Conservation (phyloP, 176 grass and related monocot genomes). For the Tuctoria greenei region DNA sequence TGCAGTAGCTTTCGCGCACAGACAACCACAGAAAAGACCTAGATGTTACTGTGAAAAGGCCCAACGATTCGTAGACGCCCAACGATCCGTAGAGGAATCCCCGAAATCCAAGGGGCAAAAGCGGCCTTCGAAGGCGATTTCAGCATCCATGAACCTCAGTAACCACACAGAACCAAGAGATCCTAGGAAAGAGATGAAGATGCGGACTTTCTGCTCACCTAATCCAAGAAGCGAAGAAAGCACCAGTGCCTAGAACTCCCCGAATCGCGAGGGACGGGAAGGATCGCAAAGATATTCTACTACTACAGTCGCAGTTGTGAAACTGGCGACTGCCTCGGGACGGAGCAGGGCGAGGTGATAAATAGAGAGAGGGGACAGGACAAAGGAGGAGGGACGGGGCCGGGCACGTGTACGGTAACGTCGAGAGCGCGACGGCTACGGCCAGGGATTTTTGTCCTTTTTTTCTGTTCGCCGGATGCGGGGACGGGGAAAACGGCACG, state of each 20-base stretch:
- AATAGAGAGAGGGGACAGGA: constrained; percentile 2
- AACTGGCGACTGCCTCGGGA: constrained; percentile 42
- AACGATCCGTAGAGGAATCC: not conserved
- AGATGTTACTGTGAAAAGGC: not conserved
- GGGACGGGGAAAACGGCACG: constrained; percentile 50
- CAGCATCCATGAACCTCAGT: not conserved
- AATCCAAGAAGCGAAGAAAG: constrained; percentile 26
- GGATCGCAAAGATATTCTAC: not conserved
- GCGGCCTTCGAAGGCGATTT: constrained; percentile 13
- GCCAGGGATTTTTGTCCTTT: constrained; percentile 25
- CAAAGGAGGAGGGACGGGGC: not conserved
- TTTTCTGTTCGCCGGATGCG: constrained; percentile 23
- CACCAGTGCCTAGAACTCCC: not conserved
- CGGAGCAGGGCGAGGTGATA: constrained; percentile 20
- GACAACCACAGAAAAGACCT: constrained; percentile 4
- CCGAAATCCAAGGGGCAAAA: not conserved
- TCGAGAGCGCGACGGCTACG: not conserved
- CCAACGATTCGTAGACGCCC: not conserved
- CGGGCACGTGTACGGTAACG: constrained; percentile 30
- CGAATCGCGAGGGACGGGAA: not conserved
- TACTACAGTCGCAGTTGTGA: constrained; percentile 36
- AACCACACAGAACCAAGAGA: not conserved
- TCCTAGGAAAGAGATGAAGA: not conserved
- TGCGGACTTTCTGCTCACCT: constrained; percentile 31
- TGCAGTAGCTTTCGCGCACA: constrained; percentile 38